Evolutionary conservation across 805 yeast species (phyloP).

Genomic region (Schwanniomyces occidentalis): DNA sequence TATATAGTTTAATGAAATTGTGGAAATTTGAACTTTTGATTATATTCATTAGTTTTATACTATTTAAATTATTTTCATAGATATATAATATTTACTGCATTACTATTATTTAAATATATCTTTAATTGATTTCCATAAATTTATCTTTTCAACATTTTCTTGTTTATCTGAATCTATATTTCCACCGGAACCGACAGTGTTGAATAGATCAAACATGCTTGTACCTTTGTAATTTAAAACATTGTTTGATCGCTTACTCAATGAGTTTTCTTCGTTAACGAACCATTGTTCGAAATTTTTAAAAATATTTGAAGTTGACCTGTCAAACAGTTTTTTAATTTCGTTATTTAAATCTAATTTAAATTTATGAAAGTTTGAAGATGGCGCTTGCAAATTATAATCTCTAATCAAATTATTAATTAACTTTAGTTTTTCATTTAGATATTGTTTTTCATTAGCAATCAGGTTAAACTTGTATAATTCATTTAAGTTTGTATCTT

Average conservation of each 20-base stretch:
- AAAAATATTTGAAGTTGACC: constrained; percentile 16
- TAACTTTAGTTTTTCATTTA: constrained; percentile 20
- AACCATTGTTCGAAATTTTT: constrained; percentile 16
- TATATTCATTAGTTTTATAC: constrained; percentile 7
- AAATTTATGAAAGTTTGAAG: constrained; percentile 37
- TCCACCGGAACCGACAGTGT: constrained; percentile 9
- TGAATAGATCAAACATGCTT: constrained; percentile 9
- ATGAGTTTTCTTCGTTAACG: constrained; percentile 8
- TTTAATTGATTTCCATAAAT: constrained; percentile 32
- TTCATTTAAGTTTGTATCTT: not conserved
- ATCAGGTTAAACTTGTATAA: constrained; percentile 1
- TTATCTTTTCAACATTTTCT: constrained; percentile 18
- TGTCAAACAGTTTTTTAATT: constrained; percentile 17
- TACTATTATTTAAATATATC: constrained; percentile 26
- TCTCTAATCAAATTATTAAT: constrained; percentile 28
- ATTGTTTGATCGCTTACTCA: not conserved
- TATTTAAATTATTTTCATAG: constrained; percentile 4
- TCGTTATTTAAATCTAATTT: constrained; percentile 32
- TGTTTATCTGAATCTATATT: constrained; percentile 11
- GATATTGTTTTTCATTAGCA: constrained; percentile 14
- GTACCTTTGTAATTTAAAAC: constrained; percentile 2
- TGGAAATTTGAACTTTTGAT: constrained; percentile 15
- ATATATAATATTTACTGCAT: constrained; percentile 4
- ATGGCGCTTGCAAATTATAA: constrained; percentile 42
- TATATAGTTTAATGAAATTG: constrained; percentile 8